Conservation (phyloP, 352 stramenopile species). For the Phytophthora meadii region DNA sequence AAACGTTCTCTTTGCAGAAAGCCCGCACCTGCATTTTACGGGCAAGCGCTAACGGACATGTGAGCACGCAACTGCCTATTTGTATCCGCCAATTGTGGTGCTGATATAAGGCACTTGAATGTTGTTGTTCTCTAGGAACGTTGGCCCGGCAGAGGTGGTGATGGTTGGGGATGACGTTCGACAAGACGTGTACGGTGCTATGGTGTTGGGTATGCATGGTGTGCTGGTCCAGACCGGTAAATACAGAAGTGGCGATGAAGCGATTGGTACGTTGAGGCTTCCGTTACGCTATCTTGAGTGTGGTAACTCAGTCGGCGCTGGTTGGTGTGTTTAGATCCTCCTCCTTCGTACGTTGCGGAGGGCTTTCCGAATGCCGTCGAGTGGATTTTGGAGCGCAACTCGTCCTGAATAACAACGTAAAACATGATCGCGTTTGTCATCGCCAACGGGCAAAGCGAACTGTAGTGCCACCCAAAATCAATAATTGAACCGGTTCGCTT, state of each 20-base stretch:
- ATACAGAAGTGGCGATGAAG: conserved; percentile 52
- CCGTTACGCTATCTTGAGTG: conserved; percentile 5
- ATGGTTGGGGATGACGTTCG: conserved; percentile 71
- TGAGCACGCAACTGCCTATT: conserved; percentile 20
- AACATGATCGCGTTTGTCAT: too few relatives aligned
- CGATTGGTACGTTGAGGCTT: conserved; percentile 19
- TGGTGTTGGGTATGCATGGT: conserved; percentile 48
- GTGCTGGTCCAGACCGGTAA: conserved; percentile 64
- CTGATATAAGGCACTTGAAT: not conserved
- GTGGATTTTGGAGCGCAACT: conserved; percentile 32
- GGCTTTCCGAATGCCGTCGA: conserved; percentile 43
- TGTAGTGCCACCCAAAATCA: too few relatives aligned
- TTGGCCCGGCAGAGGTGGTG: conserved; percentile 38
- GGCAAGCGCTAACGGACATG: conserved; percentile 52
- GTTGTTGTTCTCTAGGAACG: conserved; percentile 26
- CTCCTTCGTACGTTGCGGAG: conserved; percentile 31
- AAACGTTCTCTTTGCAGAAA: conserved; percentile 40
- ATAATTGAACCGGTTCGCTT: too few relatives aligned
- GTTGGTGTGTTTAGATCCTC: not conserved
- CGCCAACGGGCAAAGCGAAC: too few relatives aligned
- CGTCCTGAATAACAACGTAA: not conserved
- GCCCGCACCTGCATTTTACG: conserved; percentile 53
- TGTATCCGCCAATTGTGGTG: not conserved
- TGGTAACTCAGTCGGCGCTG: not conserved
- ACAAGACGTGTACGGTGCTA: conserved; percentile 57